These are phyloP conservation scores for Sphagnum fallax DNA, from an alignment of 228 moss, liverwort and hornwort species.

Conservation along the genomic window DNA sequence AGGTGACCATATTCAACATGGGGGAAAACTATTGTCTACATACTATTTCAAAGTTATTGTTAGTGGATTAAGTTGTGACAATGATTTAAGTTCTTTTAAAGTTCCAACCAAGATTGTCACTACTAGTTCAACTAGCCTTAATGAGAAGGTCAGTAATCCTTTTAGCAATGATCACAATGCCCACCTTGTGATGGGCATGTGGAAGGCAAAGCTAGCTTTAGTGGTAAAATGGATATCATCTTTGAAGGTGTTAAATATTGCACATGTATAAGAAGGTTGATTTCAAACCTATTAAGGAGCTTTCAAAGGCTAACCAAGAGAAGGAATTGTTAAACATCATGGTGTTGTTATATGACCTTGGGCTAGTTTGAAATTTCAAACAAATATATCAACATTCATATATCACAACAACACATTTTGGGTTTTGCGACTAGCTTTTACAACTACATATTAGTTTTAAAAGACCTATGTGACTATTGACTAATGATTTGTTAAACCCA, in stretches of 20 bases:
- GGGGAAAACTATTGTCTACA: conserved; percentile 70
- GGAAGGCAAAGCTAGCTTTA: conserved; percentile 89
- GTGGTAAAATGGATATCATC: conserved; percentile 60
- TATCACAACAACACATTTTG: too few relatives aligned
- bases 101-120: conserved; percentile 48
- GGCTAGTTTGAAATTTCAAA: conserved; percentile 83
- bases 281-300: conserved; percentile 83
- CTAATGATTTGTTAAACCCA: too few relatives aligned
- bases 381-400: conserved; percentile 35
- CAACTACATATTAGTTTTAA: too few relatives aligned
- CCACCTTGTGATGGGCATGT: conserved; percentile 66
- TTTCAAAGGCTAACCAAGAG: conserved; percentile 91
- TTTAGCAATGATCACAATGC: conserved; percentile 60
- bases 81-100: conserved; percentile 46
- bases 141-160: conserved; percentile 71
- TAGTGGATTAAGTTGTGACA: conserved; percentile 45
- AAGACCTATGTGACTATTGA: too few relatives aligned
- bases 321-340: conserved; percentile 87
- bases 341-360: conserved; percentile 85
- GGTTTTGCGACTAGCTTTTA: too few relatives aligned
- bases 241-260: conserved; percentile 43
- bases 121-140: conserved; percentile 43
- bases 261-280: conserved; percentile 63
- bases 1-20: conserved; percentile 64
- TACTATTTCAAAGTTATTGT: conserved; percentile 71